Base-by-base conservation (phyloP, 2,329 filamentous ascomycete species). In the Trichoderma gracile region DNA sequence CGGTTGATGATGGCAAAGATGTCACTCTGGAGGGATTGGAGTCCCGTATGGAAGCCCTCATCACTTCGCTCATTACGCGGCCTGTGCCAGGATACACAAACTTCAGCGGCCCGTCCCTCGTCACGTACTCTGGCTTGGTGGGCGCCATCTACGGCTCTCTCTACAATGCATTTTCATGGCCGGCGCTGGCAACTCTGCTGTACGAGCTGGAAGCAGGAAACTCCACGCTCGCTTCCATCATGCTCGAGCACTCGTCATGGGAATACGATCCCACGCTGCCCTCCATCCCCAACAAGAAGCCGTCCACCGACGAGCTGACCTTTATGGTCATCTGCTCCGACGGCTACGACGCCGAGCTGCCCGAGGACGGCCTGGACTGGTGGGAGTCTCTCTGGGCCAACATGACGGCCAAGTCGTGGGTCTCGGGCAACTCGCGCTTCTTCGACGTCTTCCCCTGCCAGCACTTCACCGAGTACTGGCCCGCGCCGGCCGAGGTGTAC, bases 371-470 rank as follows among this genome's bases (percentile, higher is more conserved):
- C 2, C 68, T 82, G 3, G 71, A 67, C n/a, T 82, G 79, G 80
- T 83, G 80, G 79, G 73, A 73, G 10, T 72, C 71, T 0, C 74
- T 82, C 0, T 83, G 81, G 81, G 68, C 71, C 2, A 80, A 82
- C 67, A 82, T 83, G 80, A 81, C 80, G 5, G 54, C 68, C 0
- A 68, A 72, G 43, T 76, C 77, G 1, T 83, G 80, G 80, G 77
- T 83, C 46, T 73, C 79, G 3, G 81, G 81, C 50, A 79, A 82
- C 68, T 75, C 76, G 38, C 77, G 81, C 38, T 82, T 83, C 71
- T 80, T 69, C 62, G 58, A 64, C 56, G 77, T 81, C 1, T 75
- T 82, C 15, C 79, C 80, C 3, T 84, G 81, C 67, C 78, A 78
- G 2, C 80, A 81, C 67, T 83, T 79, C 59, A 68, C 64, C 9